Evolutionary conservation across 257 asterid genomes (phyloP), one percentile per base, ranked within the genome.

Genomic region (Datura wrightii): DNA sequence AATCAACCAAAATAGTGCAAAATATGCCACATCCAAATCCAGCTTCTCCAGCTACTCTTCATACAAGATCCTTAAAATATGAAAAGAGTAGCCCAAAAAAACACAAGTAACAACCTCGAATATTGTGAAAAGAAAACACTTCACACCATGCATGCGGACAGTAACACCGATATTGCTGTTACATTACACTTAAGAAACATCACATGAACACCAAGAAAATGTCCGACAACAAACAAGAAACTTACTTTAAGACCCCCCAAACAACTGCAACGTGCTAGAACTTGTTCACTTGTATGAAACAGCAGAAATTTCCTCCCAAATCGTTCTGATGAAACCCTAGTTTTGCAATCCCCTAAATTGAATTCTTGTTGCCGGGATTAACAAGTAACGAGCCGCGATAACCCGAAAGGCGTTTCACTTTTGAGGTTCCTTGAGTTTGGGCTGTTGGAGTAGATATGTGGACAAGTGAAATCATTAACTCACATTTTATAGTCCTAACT

Each of bases 41-140:
- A 66, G 74, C 71, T 63, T 63, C 74, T 66, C 19, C 48, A 66
- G 15, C 76, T 37, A 31, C 11, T 65, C 72, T 65, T 65, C 72
- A 13, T 65, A 65, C 44, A 54, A 54, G 58, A 53, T 3, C 4
- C 18, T 10, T 53, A 5, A 53, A 53, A 53, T 10, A 53, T 53
- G 58, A 53, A 53, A 24, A 24, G 59, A 5, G 24, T 58, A n/a
- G 10, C 65, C 24, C n/a, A 59, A n/a, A 6, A n/a, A 18, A 8
- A 60, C 11, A 8, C 39, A 71, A 42, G 16, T n/a, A 18, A n/a
- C 54, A 18, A 42, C 55, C 55, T 70, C 6, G 36, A 42, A 44
- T 18, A 5, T 18, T 42, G 37, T 18, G 5, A 42, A 42, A 71
- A 71, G 37, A 44, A 9, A 71, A 42, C 79, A 71, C 42, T 18